Conservation (phyloP, 2,329 filamentous ascomycete genomes). For the Botryosphaeria dothidea region DNA sequence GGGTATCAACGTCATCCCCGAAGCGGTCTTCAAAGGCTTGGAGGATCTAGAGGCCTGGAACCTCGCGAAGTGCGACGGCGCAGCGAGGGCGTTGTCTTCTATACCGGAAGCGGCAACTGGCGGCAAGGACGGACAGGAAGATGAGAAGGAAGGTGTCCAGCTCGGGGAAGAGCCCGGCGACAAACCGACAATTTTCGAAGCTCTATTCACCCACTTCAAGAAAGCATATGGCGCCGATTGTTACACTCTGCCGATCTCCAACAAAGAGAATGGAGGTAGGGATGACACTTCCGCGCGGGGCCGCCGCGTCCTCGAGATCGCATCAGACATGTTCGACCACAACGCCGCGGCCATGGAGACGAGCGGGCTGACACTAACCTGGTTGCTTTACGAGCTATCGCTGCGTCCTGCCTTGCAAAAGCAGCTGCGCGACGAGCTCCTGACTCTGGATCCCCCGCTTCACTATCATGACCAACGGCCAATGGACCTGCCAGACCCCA, state of each 20-base stretch:
- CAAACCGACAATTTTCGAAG: slow-evolving; percentile 52
- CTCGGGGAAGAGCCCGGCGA: too few relatives aligned
- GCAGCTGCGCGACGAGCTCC: slow-evolving; percentile 45
- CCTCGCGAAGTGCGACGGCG: slow-evolving; percentile 51
- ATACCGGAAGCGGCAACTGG: too few relatives aligned
- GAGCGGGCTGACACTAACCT: slow-evolving; percentile 68
- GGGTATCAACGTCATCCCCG: slow-evolving; percentile 63
- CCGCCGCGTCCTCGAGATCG: slow-evolving; percentile 47
- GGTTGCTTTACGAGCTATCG: slow-evolving; percentile 59
- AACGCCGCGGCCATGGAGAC: slow-evolving; percentile 79
- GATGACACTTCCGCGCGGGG: background rate
- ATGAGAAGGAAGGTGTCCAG: too few relatives aligned
- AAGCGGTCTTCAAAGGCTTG: slow-evolving; percentile 68
- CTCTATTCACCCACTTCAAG: slow-evolving; percentile 51
- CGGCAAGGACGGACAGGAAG: too few relatives aligned
- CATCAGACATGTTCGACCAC: slow-evolving; percentile 75
- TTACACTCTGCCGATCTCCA: background rate
- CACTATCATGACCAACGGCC: background rate
- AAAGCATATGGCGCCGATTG: slow-evolving; percentile 30
- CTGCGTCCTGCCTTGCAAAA: slow-evolving; percentile 33
- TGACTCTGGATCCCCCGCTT: slow-evolving; percentile 29
- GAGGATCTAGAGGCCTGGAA: slow-evolving; percentile 61
- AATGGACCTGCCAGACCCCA: slow-evolving; percentile 37
- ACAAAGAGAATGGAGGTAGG: background rate
- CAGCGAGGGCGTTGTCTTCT: slow-evolving; percentile 2